These are phyloP conservation scores for Ramularia collo-cygni DNA, from an alignment of 2,329 filamentous ascomycete genomes.

Conservation along the genomic window DNA sequence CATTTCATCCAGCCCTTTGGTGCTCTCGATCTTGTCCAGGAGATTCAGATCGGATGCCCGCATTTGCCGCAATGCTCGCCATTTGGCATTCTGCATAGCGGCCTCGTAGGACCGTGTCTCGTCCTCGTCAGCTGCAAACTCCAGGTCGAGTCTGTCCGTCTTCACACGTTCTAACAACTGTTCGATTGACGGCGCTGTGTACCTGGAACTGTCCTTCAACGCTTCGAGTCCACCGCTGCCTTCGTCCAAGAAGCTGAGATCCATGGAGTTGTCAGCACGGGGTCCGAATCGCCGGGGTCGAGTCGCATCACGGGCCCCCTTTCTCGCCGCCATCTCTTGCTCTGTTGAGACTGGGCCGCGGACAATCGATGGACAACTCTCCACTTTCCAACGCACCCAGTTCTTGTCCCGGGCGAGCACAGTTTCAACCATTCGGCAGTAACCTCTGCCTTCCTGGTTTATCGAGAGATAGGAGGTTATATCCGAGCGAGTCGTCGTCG, in stretches of 20 bases:
- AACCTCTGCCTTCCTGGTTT: constrained; percentile 74
- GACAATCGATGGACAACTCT: constrained; percentile 83
- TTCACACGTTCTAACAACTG: constrained; percentile 67
- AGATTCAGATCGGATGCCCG: constrained; percentile 64
- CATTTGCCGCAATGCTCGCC: constrained; percentile 79
- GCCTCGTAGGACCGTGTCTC: constrained; percentile 56
- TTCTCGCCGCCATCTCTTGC: constrained; percentile 64
- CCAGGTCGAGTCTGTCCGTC: constrained; percentile 76
- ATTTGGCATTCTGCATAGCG: constrained; percentile 79
- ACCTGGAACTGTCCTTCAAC: constrained; percentile 59
- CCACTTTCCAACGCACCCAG: constrained; percentile 97
- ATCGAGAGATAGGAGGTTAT: constrained; percentile 69
- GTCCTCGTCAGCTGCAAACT: constrained; percentile 63
- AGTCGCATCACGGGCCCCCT: constrained; percentile 58
- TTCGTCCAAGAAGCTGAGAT: constrained; percentile 71
- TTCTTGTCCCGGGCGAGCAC: constrained; percentile 95
- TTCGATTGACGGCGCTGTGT: constrained; percentile 61
- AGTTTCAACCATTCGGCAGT: constrained; percentile 93
- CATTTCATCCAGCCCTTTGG: constrained; percentile 55
- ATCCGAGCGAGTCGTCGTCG: constrained; percentile 63
- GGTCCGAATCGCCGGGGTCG: constrained; percentile 64
- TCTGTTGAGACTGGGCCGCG: constrained; percentile 61
- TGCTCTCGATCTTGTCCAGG: constrained; percentile 84
- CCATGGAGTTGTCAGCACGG: constrained; percentile 63
- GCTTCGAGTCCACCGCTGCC: constrained; percentile 59